These are phyloP conservation scores for Mucor indicus DNA, from an alignment of 371 early-diverging fungal genomes.

Conservation along the genomic window DNA sequence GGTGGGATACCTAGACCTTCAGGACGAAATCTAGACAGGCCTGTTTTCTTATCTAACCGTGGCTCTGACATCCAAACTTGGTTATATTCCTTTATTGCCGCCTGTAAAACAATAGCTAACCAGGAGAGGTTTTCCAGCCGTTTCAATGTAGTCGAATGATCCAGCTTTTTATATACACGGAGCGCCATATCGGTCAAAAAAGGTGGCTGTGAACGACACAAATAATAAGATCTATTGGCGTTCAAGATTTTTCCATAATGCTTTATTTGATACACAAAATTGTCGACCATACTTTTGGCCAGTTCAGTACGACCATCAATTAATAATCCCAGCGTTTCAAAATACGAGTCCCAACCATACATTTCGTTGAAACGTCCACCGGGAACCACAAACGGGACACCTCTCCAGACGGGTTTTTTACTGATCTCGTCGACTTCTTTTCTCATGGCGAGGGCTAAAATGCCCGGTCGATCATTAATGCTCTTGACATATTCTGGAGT, in stretches of 20 bases:
- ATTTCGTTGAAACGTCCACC: slow-evolving; percentile 96
- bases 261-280: slow-evolving; percentile 89
- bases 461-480: slow-evolving; percentile 81
- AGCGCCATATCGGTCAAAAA: slow-evolving; percentile 92
- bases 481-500: slow-evolving; percentile 85
- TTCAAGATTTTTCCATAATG: slow-evolving; percentile 96
- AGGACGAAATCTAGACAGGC: slow-evolving; percentile 76
- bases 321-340: slow-evolving; percentile 83
- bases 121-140: slow-evolving; percentile 51
- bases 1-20: slow-evolving; percentile 92
- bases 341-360: slow-evolving; percentile 97
- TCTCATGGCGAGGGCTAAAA: slow-evolving; percentile 77
- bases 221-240: slow-evolving; percentile 92
- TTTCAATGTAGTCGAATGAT: slow-evolving; percentile 19
- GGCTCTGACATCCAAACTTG: slow-evolving; percentile 84
- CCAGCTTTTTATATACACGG: slow-evolving; percentile 53
- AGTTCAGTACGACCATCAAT: slow-evolving; percentile 77
- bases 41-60: slow-evolving; percentile 66
- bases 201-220: slow-evolving; percentile 93
- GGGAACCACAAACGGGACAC: slow-evolving; percentile 91
- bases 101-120: slow-evolving; percentile 67
- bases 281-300: slow-evolving; percentile 90
- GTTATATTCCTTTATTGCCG: slow-evolving; percentile 85
- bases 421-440: slow-evolving; percentile 37
- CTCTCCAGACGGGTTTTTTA: slow-evolving; percentile 50